These are phyloP conservation scores for Orbilia ellipsospora DNA, from an alignment of 2,329 filamentous ascomycete genomes.

Conservation along the genomic window DNA sequence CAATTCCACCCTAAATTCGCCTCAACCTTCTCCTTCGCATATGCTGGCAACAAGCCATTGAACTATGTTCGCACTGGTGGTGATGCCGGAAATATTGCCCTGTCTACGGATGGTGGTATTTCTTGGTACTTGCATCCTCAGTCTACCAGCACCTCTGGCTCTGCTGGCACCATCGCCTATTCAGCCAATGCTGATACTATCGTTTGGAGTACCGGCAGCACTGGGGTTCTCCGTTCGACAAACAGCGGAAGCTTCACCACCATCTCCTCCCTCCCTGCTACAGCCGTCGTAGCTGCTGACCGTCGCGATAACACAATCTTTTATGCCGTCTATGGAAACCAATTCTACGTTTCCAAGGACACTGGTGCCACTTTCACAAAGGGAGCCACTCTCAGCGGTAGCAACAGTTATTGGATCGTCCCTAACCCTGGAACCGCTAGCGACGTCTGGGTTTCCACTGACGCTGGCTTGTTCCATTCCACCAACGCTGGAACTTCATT, in stretches of 20 bases:
- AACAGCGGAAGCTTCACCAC: constrained; percentile 64
- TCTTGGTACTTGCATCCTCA: constrained; percentile 65
- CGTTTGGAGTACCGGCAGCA: constrained; percentile 58
- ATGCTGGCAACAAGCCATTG: constrained; percentile 60
- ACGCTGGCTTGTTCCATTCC: constrained; percentile 69
- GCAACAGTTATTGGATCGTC: constrained; percentile 68
- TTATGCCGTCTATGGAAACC: constrained; percentile 66
- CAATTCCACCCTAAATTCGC: constrained; percentile 67
- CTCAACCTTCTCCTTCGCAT: constrained; percentile 64
- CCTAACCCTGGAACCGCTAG: constrained; percentile 70
- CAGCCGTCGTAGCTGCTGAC: constrained; percentile 68
- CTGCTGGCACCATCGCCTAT: constrained; percentile 66
- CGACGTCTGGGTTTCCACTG: constrained; percentile 71
- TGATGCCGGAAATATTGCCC: constrained; percentile 63
- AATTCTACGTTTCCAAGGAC: constrained; percentile 69
- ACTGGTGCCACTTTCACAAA: constrained; percentile 65
- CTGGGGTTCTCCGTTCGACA: constrained; percentile 44
- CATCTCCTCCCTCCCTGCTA: constrained; percentile 65
- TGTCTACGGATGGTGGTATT: constrained; percentile 68
- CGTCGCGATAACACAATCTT: constrained; percentile 68
- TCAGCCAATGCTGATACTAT: constrained; percentile 67
- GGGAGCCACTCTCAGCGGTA: constrained; percentile 60
- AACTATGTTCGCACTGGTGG: constrained; percentile 67
- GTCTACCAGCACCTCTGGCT: constrained; percentile 65
- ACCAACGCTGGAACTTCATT: constrained; percentile 68